Conservation (phyloP, 75 land plant genomes). For the Adiantum capillusveneris region DNA sequence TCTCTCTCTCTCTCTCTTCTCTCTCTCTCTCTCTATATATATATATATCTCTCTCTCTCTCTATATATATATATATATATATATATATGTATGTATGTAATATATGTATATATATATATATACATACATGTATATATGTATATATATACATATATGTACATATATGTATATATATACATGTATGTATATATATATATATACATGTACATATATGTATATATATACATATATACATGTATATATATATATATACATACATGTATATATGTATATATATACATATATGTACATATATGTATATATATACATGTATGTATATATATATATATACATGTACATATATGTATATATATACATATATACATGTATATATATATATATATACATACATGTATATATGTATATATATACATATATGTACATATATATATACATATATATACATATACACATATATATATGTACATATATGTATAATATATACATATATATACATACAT, state of each 20-base stretch:
- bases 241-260: not conserved
- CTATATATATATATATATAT: not conserved
- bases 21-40: slow-evolving; percentile 11
- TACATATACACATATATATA: too few relatives aligned
- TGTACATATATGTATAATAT: too few relatives aligned
- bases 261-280: not conserved
- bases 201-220: not conserved
- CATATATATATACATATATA: too few relatives aligned
- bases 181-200: not conserved
- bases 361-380: too few relatives aligned
- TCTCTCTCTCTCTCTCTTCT: slow-evolving; percentile 5
- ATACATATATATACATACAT: too few relatives aligned
- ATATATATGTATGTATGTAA: not conserved
- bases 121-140: too few relatives aligned
- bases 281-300: not conserved
- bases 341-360: not conserved
- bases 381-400: too few relatives aligned
- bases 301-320: not conserved
- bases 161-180: not conserved
- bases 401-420: too few relatives aligned
- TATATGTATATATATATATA: not conserved
- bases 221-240: not conserved
- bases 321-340: not conserved
- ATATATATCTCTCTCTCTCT: too few relatives aligned
- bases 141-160: too few relatives aligned